Percentiles rank a stretch among this genome's conserved stretches.
These are phyloP conservation scores for Aureobasidium musti DNA, from an alignment of 2,329 filamentous ascomycete genomes.

Conservation along the genomic window DNA sequence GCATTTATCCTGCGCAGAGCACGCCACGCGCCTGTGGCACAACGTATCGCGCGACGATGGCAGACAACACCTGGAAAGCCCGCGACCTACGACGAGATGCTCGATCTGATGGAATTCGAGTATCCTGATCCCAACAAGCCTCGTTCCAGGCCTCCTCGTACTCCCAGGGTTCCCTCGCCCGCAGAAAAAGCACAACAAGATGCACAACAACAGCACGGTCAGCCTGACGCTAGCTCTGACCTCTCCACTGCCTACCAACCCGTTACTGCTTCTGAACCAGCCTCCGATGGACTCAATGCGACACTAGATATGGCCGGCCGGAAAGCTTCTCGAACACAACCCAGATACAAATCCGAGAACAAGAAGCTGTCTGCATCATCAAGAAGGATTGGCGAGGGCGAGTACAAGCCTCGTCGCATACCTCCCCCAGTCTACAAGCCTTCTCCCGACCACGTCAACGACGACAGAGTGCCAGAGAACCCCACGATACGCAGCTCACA, in stretches of 20 bases:
- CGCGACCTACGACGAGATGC: conserved; percentile 10
- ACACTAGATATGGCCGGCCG: background rate
- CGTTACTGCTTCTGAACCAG: background rate
- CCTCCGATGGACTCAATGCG: background rate
- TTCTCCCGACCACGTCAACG: background rate
- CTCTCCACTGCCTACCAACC: background rate
- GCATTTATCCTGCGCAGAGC: background rate
- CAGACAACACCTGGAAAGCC: background rate
- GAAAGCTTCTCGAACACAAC: background rate
- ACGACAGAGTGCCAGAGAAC: background rate
- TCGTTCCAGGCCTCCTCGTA: background rate
- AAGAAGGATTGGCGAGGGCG: background rate
- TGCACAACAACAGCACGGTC: background rate
- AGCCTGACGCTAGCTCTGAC: background rate
- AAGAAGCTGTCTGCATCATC: too few species aligned
- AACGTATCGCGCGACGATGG: conserved; percentile 7
- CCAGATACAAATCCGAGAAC: background rate
- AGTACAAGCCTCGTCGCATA: conserved; percentile 1
- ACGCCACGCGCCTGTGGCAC: background rate
- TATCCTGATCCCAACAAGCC: background rate
- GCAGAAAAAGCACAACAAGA: background rate
- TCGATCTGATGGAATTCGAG: background rate
- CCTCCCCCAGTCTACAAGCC: background rate
- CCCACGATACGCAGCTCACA: background rate
- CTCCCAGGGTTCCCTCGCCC: background rate